A percentile compares a stretch with the other conserved stretches of the same genome.
phyloP scores from a whole-genome alignment of 2,329 filamentous ascomycete species.

The Lanzia echinophila region DNA sequence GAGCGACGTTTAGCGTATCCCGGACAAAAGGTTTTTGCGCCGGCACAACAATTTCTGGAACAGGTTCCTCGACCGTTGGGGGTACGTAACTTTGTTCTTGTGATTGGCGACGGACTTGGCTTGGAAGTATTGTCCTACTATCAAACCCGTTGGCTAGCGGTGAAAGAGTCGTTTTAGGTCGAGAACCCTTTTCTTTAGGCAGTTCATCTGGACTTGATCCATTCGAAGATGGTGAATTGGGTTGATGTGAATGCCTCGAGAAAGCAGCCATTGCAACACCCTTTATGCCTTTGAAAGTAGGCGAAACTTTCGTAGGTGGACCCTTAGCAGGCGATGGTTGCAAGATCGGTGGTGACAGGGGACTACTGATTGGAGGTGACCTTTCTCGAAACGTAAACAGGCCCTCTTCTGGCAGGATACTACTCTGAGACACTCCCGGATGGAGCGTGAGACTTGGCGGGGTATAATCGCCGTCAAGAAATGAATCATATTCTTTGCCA shows the following conservation, averaged over 20 bases:
- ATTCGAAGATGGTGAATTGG: background rate
- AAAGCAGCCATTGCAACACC: slow-evolving; percentile 12
- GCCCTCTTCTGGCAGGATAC: slow-evolving; percentile 7
- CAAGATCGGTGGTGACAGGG: background rate
- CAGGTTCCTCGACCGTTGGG: background rate
- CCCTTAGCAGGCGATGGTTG: no score
- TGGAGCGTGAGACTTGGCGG: background rate
- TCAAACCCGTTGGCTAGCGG: background rate
- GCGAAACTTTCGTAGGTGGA: no score
- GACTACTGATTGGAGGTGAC: background rate
- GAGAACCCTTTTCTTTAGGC: background rate
- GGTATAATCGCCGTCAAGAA: background rate
- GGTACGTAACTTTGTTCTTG: background rate
- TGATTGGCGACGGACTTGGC: background rate
- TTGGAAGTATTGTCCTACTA: background rate
- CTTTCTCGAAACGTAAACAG: slow-evolving; percentile 3
- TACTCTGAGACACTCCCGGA: background rate
- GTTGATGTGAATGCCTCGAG: slow-evolving; percentile 3
- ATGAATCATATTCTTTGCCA: background rate
- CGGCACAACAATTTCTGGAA: background rate
- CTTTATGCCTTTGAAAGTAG: slow-evolving; percentile 11
- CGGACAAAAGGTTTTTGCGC: background rate
- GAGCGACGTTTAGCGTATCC: background rate
- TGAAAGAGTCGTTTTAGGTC: background rate
- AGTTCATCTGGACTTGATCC: background rate